Base-by-base conservation (phyloP, 176 grass and related monocot species). In the Eremochloa ophiuroides region DNA sequence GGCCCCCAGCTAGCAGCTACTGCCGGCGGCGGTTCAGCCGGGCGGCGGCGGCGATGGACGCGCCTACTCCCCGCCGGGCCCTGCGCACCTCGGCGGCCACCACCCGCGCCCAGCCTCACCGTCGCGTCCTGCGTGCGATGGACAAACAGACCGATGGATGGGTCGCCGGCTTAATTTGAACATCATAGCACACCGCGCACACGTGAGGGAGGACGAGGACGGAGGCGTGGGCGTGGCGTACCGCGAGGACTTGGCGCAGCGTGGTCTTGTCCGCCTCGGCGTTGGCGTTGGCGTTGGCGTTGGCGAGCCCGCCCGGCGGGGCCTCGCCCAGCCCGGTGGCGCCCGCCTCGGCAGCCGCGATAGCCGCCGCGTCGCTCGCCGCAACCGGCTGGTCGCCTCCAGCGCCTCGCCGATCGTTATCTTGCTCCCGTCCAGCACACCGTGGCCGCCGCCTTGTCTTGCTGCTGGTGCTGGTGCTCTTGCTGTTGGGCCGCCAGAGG, bases 361-460 rank as follows among this genome's bases (percentile, higher is more conserved):
- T n/a, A n/a, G 86, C 86, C 8, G 80, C 80, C 15, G 77, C 87
- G 60, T 91, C 87, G 56, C 89, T 89, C 37, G n/a, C 47, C 13
- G 87, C 86, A n/a, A n/a, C n/a, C n/a, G n/a, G n/a, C n/a, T n/a
- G 14, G 89, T 8, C 6, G 73, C 86, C 72, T 94, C 89, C 11
- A 85, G 78, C 18, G 89, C 89, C 31, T 91, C 86, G 26, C 80
- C 83, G 66, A 87, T 85, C 16, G 89, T 85, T 30, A 94, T 82
- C 68, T 87, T 89, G 18, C 72, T 34, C 39, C 31, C 47, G 23
- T 74, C 81, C 33, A 26, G 3, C 62, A 33, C 73, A 8, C 7
- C 16, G 0, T 22, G 23, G 3, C 13, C 39, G 31, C 34, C 74
- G 46, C 15, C 48, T 53, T 53, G 48, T 22, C 48, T 22, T 53